Evolutionary conservation across 192 early-diverging fungal species (phyloP).

Genomic region (Funneliformis mosseae): DNA sequence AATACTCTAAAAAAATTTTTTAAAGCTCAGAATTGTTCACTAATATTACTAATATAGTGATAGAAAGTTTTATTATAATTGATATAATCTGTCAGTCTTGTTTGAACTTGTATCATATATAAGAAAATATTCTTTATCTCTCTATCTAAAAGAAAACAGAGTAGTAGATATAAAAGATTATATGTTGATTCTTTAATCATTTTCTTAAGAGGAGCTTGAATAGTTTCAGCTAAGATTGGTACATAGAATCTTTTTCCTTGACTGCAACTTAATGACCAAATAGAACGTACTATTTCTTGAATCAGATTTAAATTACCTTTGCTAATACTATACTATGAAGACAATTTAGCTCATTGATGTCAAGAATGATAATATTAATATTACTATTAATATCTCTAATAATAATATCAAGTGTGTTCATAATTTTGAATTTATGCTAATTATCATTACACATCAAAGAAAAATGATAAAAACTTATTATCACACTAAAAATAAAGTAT

Average conservation of each 20-base stretch:
- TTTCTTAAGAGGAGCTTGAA: slow-evolving; percentile 12
- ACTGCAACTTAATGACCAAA: not conserved
- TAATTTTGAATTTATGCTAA: not conserved
- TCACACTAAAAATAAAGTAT: not conserved
- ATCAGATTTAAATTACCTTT: too few relatives aligned
- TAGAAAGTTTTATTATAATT: not conserved
- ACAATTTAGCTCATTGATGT: not conserved
- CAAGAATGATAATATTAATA: not conserved
- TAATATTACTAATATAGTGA: not conserved
- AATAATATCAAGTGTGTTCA: not conserved
- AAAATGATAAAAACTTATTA: too few relatives aligned
- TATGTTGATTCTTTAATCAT: slow-evolving; percentile 17
- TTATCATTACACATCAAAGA: not conserved
- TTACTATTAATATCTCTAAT: not conserved
- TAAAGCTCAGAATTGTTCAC: not conserved
- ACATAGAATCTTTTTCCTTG: not conserved
- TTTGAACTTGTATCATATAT: not conserved
- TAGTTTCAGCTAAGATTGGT: slow-evolving; percentile 14
- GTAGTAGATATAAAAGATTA: not conserved
- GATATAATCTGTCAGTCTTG: not conserved
- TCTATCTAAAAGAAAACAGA: not conserved
- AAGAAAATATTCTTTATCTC: not conserved
- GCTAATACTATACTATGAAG: not conserved
- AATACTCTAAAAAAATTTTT: not conserved
- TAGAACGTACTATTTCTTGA: not conserved